Base-by-base conservation (phyloP, 192 early-diverging fungal genomes). In the Polychytrium aggregatum region DNA sequence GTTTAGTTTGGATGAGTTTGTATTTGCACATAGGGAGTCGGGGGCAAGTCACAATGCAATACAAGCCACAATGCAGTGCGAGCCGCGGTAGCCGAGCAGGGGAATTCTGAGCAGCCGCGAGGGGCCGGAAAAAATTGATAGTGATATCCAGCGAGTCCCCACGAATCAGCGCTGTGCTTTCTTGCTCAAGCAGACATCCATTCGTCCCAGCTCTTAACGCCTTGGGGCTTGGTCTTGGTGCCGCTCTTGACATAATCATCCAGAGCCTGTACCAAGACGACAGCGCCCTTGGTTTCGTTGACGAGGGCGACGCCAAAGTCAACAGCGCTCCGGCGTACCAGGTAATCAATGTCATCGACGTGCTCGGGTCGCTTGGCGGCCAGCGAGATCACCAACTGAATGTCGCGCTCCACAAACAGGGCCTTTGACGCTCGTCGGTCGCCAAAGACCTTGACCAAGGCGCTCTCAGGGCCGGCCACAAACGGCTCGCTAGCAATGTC, bases 241-340 rank as follows among this genome's bases (percentile, higher is more conserved):
- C 41, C 39, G 11, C 31, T 8, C 6, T 13, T 27, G 1, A 42
- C 55, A 61, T 76, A 79, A 28, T 53, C 52, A n/a, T 59, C 53
- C 31, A 78, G 33, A 18, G 69, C 65, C 34, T 78, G 64, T n/a
- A 59, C 72, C 52, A 76, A 54, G 38, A 73, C 52, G 17, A 63
- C 41, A 1, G 67, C 67, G 1, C 45, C 59, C 39, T 70, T 72
- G 36, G 47, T 31, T 41, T 79, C 72, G 48, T 79, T 79, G 45
- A 79, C 44, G 28, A 72, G 40, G n/a, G 68, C 72, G 28, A 79
- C 50, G 28, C 72, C 72, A 37, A 79, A 49, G 41, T 72, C 70
- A 9, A 79, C 71, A 1, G 70, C 53, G 6, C 60, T 52, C 25
- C 67, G 65, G 26, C 76, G 47, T 30, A 79, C 46, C 25, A 50